Evolutionary conservation across 2,329 filamentous ascomycete species (phyloP).

Genomic region (Leptodontidium sp.): DNA sequence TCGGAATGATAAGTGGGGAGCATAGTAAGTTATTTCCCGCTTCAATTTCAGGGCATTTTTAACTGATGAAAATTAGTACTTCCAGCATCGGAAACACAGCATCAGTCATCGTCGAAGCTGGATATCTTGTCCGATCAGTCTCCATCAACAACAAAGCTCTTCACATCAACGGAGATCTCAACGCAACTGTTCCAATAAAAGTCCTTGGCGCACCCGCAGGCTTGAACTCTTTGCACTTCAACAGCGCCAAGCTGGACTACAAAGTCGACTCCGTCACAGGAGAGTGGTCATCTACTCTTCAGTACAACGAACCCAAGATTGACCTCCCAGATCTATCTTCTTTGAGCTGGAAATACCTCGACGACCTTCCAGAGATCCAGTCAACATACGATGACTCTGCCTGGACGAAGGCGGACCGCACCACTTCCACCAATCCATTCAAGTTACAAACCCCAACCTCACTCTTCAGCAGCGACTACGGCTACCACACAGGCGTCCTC

Average conservation of each 20-base stretch:
- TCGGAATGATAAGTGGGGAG: slow-evolving; percentile 47
- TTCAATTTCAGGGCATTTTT: not conserved
- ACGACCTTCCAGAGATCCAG: slow-evolving; percentile 75
- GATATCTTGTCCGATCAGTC: slow-evolving; percentile 70
- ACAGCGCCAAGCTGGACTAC: slow-evolving; percentile 56
- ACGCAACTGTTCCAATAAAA: slow-evolving; percentile 72
- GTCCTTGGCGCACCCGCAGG: slow-evolving; percentile 67
- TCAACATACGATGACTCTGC: slow-evolving; percentile 70
- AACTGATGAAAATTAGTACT: slow-evolving; percentile 36
- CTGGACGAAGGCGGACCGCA: slow-evolving; percentile 69
- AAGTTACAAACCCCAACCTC: slow-evolving; percentile 68
- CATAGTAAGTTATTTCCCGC: slow-evolving; percentile 41
- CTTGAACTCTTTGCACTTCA: slow-evolving; percentile 67
- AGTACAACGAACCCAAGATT: slow-evolving; percentile 59
- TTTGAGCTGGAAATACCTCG: slow-evolving; percentile 73
- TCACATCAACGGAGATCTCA: slow-evolving; percentile 74
- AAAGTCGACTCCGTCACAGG: slow-evolving; percentile 54
- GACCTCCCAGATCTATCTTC: slow-evolving; percentile 63
- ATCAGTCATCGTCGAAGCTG: slow-evolving; percentile 68
- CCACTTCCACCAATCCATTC: slow-evolving; percentile 44
- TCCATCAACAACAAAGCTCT: slow-evolving; percentile 63
- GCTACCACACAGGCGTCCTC: slow-evolving; percentile 73
- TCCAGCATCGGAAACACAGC: slow-evolving; percentile 47
- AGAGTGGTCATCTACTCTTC: slow-evolving; percentile 59
- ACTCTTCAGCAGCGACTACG: slow-evolving; percentile 76